Conservation (phyloP, 2,329 filamentous ascomycete species). For the Ramularia collo-cygni region DNA sequence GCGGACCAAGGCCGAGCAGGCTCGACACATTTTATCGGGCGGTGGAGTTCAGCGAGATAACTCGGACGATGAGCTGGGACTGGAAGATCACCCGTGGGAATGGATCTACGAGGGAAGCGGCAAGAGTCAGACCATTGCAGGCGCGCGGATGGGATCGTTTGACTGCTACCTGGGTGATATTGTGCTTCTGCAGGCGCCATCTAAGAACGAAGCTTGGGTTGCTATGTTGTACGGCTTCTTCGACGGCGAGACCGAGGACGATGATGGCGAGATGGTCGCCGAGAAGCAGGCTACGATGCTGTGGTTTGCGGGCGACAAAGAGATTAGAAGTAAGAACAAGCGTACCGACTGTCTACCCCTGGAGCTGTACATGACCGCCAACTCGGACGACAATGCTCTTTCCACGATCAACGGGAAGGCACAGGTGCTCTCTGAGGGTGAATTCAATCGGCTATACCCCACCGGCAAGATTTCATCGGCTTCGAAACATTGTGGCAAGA, state of each 20-base stretch:
- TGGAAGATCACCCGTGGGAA: slow-evolving; percentile 46
- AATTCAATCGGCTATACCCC: slow-evolving; percentile 64
- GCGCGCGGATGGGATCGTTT: slow-evolving; percentile 75
- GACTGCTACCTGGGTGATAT: slow-evolving; percentile 75
- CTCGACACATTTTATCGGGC: slow-evolving; percentile 46
- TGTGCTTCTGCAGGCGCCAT: slow-evolving; percentile 73
- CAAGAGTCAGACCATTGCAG: slow-evolving; percentile 52
- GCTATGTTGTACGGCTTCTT: slow-evolving; percentile 80
- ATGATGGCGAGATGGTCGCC: slow-evolving; percentile 40
- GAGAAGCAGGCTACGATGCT: slow-evolving; percentile 79
- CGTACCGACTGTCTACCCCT: slow-evolving; percentile 70
- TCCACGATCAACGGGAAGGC: slow-evolving; percentile 88
- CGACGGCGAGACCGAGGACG: slow-evolving; percentile 60
- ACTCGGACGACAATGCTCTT: slow-evolving; percentile 80
- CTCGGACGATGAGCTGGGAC: slow-evolving; percentile 75
- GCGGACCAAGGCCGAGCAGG: slow-evolving; percentile 39
- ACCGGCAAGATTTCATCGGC: slow-evolving; percentile 66
- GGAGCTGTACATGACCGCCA: slow-evolving; percentile 84
- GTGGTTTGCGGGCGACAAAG: slow-evolving; percentile 91
- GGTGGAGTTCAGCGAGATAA: slow-evolving; percentile 66
- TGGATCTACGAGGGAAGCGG: slow-evolving; percentile 51
- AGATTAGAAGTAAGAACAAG: slow-evolving; percentile 82
- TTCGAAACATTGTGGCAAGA: slow-evolving; percentile 70
- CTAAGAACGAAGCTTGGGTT: slow-evolving; percentile 87
- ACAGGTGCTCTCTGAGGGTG: slow-evolving; percentile 63